phyloP scores from a whole-genome alignment of 1,284 basidiomycete genomes.

The Irpex sp. region DNA sequence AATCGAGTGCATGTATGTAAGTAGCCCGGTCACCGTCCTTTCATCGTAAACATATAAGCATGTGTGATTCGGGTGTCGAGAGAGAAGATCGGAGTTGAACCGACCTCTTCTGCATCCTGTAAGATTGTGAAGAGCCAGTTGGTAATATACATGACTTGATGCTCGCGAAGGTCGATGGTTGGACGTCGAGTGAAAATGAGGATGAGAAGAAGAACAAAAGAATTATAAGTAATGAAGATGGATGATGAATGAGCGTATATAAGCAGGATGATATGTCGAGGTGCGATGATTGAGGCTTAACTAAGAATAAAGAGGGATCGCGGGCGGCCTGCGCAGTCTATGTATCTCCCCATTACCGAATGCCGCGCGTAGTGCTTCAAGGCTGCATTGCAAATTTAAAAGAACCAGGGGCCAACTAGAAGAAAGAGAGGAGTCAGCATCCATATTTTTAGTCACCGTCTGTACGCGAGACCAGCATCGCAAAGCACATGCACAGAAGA shows the following conservation, averaged over 20 bases:
- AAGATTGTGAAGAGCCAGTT: background rate
- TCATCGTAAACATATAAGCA: background rate
- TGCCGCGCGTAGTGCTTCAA: no score
- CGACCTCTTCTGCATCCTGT: background rate
- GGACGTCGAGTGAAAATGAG: background rate
- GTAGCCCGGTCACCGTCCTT: background rate
- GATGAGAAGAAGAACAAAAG: background rate
- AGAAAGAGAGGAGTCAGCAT: background rate
- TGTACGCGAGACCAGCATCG: background rate
- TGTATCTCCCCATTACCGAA: background rate
- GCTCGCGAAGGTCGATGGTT: background rate
- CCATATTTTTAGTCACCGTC: background rate
- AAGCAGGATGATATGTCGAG: background rate
- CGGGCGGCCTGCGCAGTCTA: background rate
- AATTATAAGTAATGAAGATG: background rate
- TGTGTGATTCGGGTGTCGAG: background rate
- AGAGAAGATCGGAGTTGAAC: background rate
- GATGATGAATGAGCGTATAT: background rate
- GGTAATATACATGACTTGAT: background rate
- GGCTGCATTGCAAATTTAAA: constrained; percentile 15
- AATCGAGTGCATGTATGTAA: no score
- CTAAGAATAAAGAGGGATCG: background rate
- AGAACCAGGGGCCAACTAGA: constrained; percentile 35
- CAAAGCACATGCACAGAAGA: background rate
- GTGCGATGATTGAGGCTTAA: no score